Percentiles rank a stretch among this genome's conserved stretches.
These are phyloP conservation scores for Aspergillus sclerotioniger DNA, from an alignment of 495 filamentous ascomycete genomes.

Conservation along the genomic window DNA sequence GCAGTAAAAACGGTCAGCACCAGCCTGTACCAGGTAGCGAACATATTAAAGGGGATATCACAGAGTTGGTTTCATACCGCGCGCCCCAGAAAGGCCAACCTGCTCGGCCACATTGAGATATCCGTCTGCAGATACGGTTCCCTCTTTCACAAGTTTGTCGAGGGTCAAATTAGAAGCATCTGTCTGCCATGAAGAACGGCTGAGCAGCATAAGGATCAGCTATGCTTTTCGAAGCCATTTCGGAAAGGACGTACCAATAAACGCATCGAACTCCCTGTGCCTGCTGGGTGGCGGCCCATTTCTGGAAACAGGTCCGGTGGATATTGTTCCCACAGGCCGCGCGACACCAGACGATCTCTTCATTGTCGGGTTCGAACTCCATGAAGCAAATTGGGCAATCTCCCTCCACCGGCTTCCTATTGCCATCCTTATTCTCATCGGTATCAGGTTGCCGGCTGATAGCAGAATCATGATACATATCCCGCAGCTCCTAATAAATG, in stretches of 20 bases:
- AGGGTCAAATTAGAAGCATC: slow-evolving; percentile 44
- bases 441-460: slow-evolving; percentile 21
- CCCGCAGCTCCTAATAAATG: slow-evolving; percentile 54
- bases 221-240: not conserved
- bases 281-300: slow-evolving; percentile 61
- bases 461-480: slow-evolving; percentile 38
- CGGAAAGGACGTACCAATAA: slow-evolving; percentile 48
- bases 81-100: slow-evolving; percentile 55
- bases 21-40: not conserved
- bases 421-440: slow-evolving; percentile 34
- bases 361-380: slow-evolving; percentile 56
- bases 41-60: slow-evolving; percentile 14
- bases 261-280: slow-evolving; percentile 61
- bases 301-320: slow-evolving; percentile 68
- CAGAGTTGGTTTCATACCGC: slow-evolving; percentile 47
- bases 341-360: slow-evolving; percentile 68
- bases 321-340: slow-evolving; percentile 77
- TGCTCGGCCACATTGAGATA: slow-evolving; percentile 66
- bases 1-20: slow-evolving; percentile 5
- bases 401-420: slow-evolving; percentile 63
- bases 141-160: slow-evolving; percentile 34
- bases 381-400: slow-evolving; percentile 81
- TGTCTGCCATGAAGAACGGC: slow-evolving; percentile 60
- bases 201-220: slow-evolving; percentile 20
- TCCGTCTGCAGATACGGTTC: slow-evolving; percentile 49